Evolutionary conservation across 345 rosid species (phyloP).

Genomic region (rapeseed (Brassica napus)): DNA sequence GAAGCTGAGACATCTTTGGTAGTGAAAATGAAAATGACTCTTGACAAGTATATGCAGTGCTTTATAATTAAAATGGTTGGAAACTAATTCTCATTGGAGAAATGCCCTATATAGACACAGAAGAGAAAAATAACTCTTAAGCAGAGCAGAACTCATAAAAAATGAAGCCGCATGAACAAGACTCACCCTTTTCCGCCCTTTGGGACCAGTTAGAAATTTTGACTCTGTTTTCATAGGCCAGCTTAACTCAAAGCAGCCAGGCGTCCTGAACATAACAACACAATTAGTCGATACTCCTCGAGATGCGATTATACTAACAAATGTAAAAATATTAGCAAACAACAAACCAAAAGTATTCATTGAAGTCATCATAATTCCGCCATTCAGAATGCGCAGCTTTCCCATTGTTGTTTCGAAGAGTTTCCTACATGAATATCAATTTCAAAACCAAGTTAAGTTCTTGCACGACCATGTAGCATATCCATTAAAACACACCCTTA

Average conservation of each 20-base stretch:
- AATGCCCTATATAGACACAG: constrained; percentile 1
- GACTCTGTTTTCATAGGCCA: constrained; percentile 80
- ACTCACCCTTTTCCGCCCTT: constrained; percentile 75
- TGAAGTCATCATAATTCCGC: constrained; percentile 99
- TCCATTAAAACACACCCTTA: not conserved
- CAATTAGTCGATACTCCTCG: constrained; percentile 28
- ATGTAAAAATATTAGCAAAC: constrained; percentile 19
- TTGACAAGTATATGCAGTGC: constrained; percentile 12
- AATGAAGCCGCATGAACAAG: constrained; percentile 18
- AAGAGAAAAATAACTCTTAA: not conserved
- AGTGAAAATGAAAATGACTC: constrained; percentile 12
- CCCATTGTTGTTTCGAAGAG: constrained; percentile 69
- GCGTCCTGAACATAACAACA: constrained; percentile 61
- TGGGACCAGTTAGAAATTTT: constrained; percentile 55
- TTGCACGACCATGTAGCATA: constrained; percentile 16
- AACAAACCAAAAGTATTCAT: constrained; percentile 94
- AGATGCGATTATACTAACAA: constrained; percentile 4
- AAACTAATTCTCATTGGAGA: constrained; percentile 3
- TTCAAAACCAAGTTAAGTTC: constrained; percentile 24
- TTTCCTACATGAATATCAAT: constrained; percentile 58
- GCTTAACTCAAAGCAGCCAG: constrained; percentile 80
- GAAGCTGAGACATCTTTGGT: constrained; percentile 10
- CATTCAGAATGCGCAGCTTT: constrained; percentile 96
- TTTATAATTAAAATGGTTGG: not conserved
- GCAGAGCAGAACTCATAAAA: constrained; percentile 12